Conservation (phyloP, 1,139 yeast species). For the Diutina mesorugosa region DNA sequence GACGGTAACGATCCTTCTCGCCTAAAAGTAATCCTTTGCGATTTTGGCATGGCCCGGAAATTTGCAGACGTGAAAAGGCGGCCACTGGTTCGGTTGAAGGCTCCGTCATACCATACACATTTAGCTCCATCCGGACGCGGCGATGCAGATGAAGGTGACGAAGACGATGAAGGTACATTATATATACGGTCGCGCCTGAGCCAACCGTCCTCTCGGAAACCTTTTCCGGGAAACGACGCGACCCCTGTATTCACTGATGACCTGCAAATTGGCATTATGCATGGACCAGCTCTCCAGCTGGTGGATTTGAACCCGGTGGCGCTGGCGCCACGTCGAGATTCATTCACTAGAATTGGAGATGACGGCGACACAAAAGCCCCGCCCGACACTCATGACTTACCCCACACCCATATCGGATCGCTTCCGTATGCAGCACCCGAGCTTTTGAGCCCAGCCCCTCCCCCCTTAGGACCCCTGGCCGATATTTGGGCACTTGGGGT, state of each 20-base stretch:
- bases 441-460: conserved; percentile 50
- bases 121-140: background rate
- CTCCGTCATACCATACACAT: background rate
- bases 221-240: background rate
- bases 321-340: background rate
- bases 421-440: conserved; percentile 92
- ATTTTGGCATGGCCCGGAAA: conserved; percentile 65
- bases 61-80: background rate
- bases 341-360: background rate
- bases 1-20: conserved; percentile 9
- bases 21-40: conserved; percentile 47
- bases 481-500: conserved; percentile 93
- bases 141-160: background rate
- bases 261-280: conserved; percentile 5
- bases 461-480: conserved; percentile 59
- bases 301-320: conserved; percentile 17
- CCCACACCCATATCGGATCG: conserved; percentile 71
- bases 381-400: conserved; percentile 18
- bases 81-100: background rate
- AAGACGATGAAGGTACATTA: background rate
- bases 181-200: background rate
- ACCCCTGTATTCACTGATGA: background rate
- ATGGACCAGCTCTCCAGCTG: conserved; percentile 26
- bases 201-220: background rate
- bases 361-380: background rate